Evolutionary conservation across 768 basidiomycete genomes (phyloP).

Genomic region (Agaricus blazei): DNA sequence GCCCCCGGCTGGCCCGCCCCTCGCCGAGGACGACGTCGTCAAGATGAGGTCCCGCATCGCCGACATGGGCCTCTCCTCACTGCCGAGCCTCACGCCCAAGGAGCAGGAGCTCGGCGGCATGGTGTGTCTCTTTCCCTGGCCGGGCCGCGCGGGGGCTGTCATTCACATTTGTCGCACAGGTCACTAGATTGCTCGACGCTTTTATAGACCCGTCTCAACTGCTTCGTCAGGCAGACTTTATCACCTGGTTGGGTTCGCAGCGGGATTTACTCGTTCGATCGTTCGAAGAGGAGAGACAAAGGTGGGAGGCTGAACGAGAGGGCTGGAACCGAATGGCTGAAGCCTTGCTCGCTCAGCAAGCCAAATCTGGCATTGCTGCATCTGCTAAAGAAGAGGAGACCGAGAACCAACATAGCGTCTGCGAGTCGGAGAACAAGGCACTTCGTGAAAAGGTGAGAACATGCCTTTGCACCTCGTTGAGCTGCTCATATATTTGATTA

Average conservation of each 20-base stretch:
- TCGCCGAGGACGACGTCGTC: slow-evolving; percentile 43
- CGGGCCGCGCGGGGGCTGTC: slow-evolving; percentile 9
- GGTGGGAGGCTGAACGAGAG: slow-evolving; percentile 59
- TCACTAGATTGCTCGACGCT: slow-evolving; percentile 36
- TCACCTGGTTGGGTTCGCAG: slow-evolving; percentile 50
- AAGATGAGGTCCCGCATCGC: slow-evolving; percentile 41
- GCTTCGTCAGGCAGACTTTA: slow-evolving; percentile 56
- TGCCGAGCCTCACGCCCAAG: slow-evolving; percentile 18
- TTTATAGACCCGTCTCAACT: slow-evolving; percentile 39
- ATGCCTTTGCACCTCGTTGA: neutral
- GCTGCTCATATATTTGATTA: slow-evolving; percentile 19
- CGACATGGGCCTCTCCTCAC: slow-evolving; percentile 31
- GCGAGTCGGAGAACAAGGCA: slow-evolving; percentile 57
- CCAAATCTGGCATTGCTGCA: slow-evolving; percentile 24
- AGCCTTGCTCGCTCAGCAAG: slow-evolving; percentile 50
- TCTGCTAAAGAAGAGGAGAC: slow-evolving; percentile 46
- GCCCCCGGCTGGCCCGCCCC: slow-evolving; percentile 17
- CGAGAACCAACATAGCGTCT: slow-evolving; percentile 42
- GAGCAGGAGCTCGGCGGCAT: slow-evolving; percentile 55
- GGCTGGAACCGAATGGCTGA: slow-evolving; percentile 66
- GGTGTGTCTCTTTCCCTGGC: slow-evolving; percentile 30
- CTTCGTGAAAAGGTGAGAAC: slow-evolving; percentile 55
- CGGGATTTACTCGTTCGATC: slow-evolving; percentile 51
- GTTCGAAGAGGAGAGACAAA: slow-evolving; percentile 50
- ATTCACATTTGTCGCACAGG: slow-evolving; percentile 24